phyloP scores from a whole-genome alignment of 2,329 filamentous ascomycete genomes.

The Scolecobasidium constrictum region DNA sequence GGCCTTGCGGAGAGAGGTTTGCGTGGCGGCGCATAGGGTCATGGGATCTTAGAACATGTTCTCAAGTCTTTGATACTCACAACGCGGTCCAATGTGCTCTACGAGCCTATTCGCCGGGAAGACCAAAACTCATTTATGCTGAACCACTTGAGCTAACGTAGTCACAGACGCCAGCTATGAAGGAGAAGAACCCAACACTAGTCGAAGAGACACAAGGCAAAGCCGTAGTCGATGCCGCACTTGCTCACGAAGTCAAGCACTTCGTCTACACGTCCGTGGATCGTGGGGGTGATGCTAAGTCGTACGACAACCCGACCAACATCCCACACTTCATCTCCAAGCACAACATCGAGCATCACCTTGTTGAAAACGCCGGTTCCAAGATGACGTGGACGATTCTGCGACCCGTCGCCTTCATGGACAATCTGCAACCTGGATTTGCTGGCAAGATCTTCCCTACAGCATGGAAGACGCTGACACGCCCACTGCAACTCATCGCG shows the following conservation, averaged over 20 bases:
- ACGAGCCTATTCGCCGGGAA: too few relatives aligned
- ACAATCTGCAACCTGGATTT: conserved; percentile 41
- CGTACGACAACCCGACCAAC: conserved; percentile 40
- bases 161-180: conserved; percentile 17
- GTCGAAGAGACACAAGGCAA: conserved; percentile 46
- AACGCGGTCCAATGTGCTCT: too few relatives aligned
- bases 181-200: conserved; percentile 25
- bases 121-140: too few relatives aligned
- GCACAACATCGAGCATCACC: conserved; percentile 49
- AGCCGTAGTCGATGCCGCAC: conserved; percentile 44
- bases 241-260: conserved; percentile 44
- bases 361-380: conserved; percentile 36
- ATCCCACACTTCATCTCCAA: conserved; percentile 55
- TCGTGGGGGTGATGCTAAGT: conserved; percentile 43
- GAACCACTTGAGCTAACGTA: too few relatives aligned
- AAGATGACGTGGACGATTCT: conserved; percentile 51
- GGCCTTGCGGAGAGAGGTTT: conserved; percentile 10
- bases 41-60: too few relatives aligned
- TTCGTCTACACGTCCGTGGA: conserved; percentile 57
- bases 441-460: conserved; percentile 38
- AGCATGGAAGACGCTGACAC: conserved; percentile 24
- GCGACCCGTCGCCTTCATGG: conserved; percentile 52
- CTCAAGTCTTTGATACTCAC: conserved; percentile 4
- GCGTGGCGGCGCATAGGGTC: too few relatives aligned
- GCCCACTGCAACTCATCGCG: conserved; percentile 29